These are phyloP conservation scores for Silene latifolia DNA, from an alignment of 148 eudicot species.

Conservation along the genomic window DNA sequence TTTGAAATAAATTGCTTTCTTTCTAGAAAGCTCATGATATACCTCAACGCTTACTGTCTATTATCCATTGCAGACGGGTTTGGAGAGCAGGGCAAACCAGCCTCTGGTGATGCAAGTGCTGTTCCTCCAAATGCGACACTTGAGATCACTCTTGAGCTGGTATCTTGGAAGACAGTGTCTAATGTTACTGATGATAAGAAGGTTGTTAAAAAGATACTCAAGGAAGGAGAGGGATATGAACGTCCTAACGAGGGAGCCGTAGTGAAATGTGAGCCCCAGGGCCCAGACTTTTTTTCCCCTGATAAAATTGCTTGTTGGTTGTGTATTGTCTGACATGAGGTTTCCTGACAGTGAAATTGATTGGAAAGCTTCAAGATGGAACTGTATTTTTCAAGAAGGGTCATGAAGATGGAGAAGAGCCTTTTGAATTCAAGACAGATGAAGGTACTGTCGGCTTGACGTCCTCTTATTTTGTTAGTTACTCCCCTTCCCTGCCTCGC, in stretches of 20 bases:
- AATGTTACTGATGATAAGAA: slow-evolving; percentile 82
- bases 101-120: slow-evolving; percentile 62
- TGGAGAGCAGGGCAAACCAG: slow-evolving; percentile 87
- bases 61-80: slow-evolving; percentile 66
- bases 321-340: slow-evolving; percentile 8
- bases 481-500: background rate
- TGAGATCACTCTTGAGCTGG: slow-evolving; percentile 62
- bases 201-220: slow-evolving; percentile 74
- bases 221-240: slow-evolving; percentile 93
- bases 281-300: background rate
- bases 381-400: slow-evolving; percentile 75
- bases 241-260: slow-evolving; percentile 81
- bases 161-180: slow-evolving; percentile 83
- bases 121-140: slow-evolving; percentile 84
- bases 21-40: background rate
- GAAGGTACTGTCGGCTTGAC: slow-evolving; percentile 54
- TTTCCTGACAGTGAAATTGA: slow-evolving; percentile 67
- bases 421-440: slow-evolving; percentile 81
- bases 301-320: background rate
- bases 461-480: background rate
- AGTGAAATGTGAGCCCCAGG: slow-evolving; percentile 59
- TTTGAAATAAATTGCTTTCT: background rate
- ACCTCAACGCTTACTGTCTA: background rate
- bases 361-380: slow-evolving; percentile 88
- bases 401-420: slow-evolving; percentile 53